Evolutionary conservation across 2,329 filamentous ascomycete species (phyloP).

Genomic region (Sphaerulina vaccinii): DNA sequence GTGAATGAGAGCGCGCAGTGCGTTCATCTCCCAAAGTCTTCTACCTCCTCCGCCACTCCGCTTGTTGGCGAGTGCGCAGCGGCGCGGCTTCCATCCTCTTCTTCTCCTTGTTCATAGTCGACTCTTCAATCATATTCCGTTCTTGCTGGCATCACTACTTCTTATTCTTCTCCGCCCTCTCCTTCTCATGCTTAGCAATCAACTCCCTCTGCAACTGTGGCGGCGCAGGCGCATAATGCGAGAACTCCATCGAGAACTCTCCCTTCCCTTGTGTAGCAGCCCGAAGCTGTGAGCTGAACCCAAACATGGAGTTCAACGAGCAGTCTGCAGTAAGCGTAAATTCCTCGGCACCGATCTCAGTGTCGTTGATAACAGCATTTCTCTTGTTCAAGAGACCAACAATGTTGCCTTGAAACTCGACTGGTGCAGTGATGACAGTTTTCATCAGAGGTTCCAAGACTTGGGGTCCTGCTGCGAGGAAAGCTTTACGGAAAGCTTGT

Average conservation of each 20-base stretch:
- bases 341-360: constrained; percentile 88
- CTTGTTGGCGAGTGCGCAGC: no score
- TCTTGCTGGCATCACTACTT: no score
- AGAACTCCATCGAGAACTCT: constrained; percentile 98
- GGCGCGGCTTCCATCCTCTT: no score
- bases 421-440: constrained; percentile 91
- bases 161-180: constrained; percentile 63
- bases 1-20: no score
- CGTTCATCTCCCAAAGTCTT: no score
- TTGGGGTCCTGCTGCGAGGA: constrained; percentile 74
- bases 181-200: constrained; percentile 66
- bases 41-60: no score
- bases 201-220: constrained; percentile 83
- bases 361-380: constrained; percentile 90
- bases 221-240: constrained; percentile 85
- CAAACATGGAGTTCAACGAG: constrained; percentile 95
- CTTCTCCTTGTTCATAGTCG: no score
- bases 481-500: constrained; percentile 94
- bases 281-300: constrained; percentile 85
- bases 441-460: constrained; percentile 98
- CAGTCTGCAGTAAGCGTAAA: constrained; percentile 92
- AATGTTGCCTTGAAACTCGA: constrained; percentile 96
- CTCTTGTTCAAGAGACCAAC: constrained; percentile 96
- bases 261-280: constrained; percentile 97
- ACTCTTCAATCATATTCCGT: no score